Evolutionary conservation across 768 basidiomycete genomes (phyloP).

Genomic region (Pseudohyphozyma bogoriensis): DNA sequence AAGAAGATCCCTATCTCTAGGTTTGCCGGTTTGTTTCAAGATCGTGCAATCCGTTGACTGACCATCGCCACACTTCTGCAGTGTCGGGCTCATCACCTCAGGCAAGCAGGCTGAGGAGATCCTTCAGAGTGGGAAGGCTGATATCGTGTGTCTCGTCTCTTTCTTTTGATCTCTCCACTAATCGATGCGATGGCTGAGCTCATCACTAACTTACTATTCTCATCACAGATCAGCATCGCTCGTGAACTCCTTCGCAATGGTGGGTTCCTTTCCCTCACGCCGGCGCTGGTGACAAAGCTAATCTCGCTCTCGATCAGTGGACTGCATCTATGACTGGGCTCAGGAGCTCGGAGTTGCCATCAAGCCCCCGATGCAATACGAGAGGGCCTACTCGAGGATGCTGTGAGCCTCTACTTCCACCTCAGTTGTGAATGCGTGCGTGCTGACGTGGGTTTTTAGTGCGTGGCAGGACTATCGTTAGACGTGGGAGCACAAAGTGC

Average conservation of each 20-base stretch:
- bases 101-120: slow-evolving; percentile 55
- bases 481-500: no score
- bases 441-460: no score
- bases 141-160: slow-evolving; percentile 46
- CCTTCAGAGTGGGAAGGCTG: slow-evolving; percentile 55
- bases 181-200: no score
- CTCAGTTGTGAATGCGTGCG: no score
- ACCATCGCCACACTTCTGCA: slow-evolving; percentile 40
- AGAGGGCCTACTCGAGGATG: slow-evolving; percentile 49
- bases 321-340: no score
- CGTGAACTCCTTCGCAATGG: slow-evolving; percentile 58
- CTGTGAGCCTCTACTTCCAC: no score
- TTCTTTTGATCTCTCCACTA: not conserved
- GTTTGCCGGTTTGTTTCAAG: no score
- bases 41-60: no score
- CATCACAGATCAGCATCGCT: slow-evolving; percentile 41
- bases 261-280: slow-evolving; percentile 42
- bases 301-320: no score
- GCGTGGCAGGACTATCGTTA: no score
- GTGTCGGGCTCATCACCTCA: slow-evolving; percentile 64
- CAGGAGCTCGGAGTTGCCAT: slow-evolving; percentile 53
- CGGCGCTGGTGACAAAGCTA: not conserved
- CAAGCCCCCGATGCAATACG: slow-evolving; percentile 64
- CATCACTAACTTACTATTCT: not conserved
- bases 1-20: slow-evolving; percentile 27